Evolutionary conservation across 805 yeast genomes (phyloP).

Genomic region (Alloascoidea hylecoeti): DNA sequence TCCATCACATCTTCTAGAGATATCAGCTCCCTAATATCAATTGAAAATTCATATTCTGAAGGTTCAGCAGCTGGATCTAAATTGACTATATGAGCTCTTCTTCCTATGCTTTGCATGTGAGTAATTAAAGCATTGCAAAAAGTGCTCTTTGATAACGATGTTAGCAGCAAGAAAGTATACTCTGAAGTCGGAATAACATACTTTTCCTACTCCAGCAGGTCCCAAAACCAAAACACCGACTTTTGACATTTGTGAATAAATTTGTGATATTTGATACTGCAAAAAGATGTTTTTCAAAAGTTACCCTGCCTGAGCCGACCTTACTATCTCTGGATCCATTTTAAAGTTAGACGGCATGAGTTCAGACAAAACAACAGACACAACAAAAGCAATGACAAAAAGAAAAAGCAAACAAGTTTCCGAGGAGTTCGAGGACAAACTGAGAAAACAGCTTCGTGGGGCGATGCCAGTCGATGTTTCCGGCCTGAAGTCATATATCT

Average conservation of each 20-base stretch:
- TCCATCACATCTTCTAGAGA: slow-evolving; percentile 93
- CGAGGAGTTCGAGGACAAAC: too few relatives aligned
- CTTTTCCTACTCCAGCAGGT: slow-evolving; percentile 95
- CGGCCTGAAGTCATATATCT: too few relatives aligned
- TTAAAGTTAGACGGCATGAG: too few relatives aligned
- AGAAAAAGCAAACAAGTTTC: too few relatives aligned
- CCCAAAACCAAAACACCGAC: slow-evolving; percentile 91
- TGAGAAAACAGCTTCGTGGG: too few relatives aligned
- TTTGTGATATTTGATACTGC: neutral
- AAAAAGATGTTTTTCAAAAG: neutral
- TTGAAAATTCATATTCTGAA: slow-evolving; percentile 77
- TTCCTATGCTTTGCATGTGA: slow-evolving; percentile 80
- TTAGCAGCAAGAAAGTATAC: neutral
- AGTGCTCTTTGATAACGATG: slow-evolving; percentile 35
- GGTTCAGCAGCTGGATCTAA: slow-evolving; percentile 97
- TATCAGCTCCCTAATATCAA: slow-evolving; percentile 83
- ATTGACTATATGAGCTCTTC: slow-evolving; percentile 90
- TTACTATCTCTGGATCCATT: too few relatives aligned
- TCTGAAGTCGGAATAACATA: slow-evolving; percentile 6
- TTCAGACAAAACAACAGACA: too few relatives aligned
- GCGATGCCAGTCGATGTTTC: too few relatives aligned
- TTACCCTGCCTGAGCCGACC: too few relatives aligned
- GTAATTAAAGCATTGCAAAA: slow-evolving; percentile 81
- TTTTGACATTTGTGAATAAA: slow-evolving; percentile 54
- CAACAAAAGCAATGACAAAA: too few relatives aligned